A percentile compares a stretch with the other conserved stretches of the same genome.
phyloP scores from a whole-genome alignment of 371 early-diverging fungal genomes.

The Lichtheimia ramosa region DNA sequence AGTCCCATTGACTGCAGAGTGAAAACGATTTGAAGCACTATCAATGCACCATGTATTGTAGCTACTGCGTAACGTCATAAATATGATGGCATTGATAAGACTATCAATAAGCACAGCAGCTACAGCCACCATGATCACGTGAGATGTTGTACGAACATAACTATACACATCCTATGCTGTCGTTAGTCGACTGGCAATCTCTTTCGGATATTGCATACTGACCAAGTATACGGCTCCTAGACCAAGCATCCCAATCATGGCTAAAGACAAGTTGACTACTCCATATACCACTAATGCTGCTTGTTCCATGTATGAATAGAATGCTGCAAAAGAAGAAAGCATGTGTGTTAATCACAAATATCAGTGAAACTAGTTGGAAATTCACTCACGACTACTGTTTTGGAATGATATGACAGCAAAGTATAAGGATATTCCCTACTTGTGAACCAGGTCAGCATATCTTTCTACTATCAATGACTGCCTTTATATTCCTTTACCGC shows the following conservation, averaged over 20 bases:
- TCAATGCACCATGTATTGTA: conserved; percentile 17
- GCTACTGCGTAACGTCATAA: conserved; percentile 12
- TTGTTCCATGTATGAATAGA: conserved; percentile 17
- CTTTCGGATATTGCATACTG: not conserved
- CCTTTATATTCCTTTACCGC: conserved; percentile 23
- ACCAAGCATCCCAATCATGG: conserved; percentile 9
- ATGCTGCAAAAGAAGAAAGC: conserved; percentile 8
- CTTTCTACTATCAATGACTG: not conserved
- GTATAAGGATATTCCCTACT: conserved; percentile 19
- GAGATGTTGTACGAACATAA: conserved; percentile 1
- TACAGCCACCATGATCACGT: conserved; percentile 10
- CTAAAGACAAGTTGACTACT: conserved; percentile 14
- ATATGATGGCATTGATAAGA: conserved; percentile 20
- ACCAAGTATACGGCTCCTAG: conserved; percentile 16
- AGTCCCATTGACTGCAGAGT: conserved; percentile 3
- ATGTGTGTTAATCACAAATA: not conserved
- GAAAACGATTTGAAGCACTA: conserved; percentile 1
- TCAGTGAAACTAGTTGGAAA: not conserved
- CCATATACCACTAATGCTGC: conserved; percentile 20
- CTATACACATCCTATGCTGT: not conserved
- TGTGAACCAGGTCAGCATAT: not conserved
- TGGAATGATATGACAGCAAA: conserved; percentile 24
- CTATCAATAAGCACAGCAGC: conserved; percentile 19
- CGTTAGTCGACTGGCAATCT: not conserved
- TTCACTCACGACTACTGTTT: conserved; percentile 18